Base-by-base conservation (phyloP, 2,329 filamentous ascomycete species). In the Pezicula rhizophila region DNA sequence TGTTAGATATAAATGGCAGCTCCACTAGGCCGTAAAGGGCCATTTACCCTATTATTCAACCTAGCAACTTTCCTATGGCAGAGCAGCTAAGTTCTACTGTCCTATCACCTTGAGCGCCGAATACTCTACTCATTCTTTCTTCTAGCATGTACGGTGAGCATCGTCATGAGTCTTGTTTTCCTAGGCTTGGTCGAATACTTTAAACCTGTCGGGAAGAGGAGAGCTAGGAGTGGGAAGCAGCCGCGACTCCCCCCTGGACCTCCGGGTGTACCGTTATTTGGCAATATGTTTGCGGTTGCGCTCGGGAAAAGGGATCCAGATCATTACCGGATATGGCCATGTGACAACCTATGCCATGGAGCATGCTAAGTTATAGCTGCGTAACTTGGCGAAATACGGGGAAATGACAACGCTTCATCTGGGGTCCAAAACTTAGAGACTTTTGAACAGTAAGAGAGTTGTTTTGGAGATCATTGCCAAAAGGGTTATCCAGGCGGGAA, bases 381-480 rank as follows among this genome's bases (percentile, higher is more conserved):
- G n/a, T 8, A 8, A 8, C n/a, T 34, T 34, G n/a, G 31, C 8
- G 8, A 17, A 37, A 14, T 55, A 57, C 33, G 55, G 57, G 3
- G 55, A 57, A 43, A 54, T 59, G 48, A 51, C 50, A 17, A 59
- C 55, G 11, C 38, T 59, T 2, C 52, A 53, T 37, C 46, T 57
- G 38, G 55, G 57, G 2, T 53, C 52, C 11, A 61, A 63, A 47
- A 67, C 64, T 3, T 68, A 64, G 65, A 51, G 69, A 26, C 33
- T 68, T 7, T 59, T 69, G 12, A 69, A 70, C 53, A 60, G 50
- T 25, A 49, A 59, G 17, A 60, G 65, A 3, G 62, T 68, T 2
- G 62, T 64, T 15, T 45, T 46, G 0, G 66, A 68, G 40, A 55
- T 69, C 42, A 66, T 68, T 37, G 59, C 54, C 17, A 67, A 65